A percentile compares a stretch with the other conserved stretches of the same genome.
These are phyloP conservation scores for Acanthamoeba castellanii DNA, from an alignment of 208 protist species.

Conservation along the genomic window DNA sequence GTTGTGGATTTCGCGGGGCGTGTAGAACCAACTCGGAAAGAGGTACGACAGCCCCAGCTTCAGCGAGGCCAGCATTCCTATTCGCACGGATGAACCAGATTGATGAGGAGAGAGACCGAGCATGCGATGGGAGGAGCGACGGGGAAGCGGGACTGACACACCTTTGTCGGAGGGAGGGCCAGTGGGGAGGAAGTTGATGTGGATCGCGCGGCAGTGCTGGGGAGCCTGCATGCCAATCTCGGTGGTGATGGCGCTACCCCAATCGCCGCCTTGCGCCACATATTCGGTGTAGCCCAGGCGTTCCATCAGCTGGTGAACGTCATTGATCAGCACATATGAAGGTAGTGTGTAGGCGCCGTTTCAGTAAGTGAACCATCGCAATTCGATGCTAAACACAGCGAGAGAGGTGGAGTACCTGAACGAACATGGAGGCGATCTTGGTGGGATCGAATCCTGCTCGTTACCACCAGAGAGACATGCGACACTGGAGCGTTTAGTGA, in stretches of 20 bases:
- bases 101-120: too few relatives aligned
- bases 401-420: not conserved
- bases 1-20: not conserved
- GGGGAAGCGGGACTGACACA: not conserved
- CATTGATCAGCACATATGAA: too few relatives aligned
- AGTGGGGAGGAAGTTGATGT: constrained; percentile 52
- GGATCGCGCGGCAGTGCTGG: constrained; percentile 37
- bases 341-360: too few relatives aligned
- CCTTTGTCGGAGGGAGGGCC: not conserved
- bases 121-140: not conserved
- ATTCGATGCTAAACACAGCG: too few relatives aligned
- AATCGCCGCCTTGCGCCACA: constrained; percentile 49
- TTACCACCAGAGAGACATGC: not conserved
- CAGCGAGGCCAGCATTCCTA: not conserved
- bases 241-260: constrained; percentile 37
- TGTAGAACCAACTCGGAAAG: constrained; percentile 25
- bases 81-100: too few relatives aligned
- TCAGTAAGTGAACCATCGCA: too few relatives aligned
- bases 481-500: not conserved
- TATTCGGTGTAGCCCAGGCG: constrained; percentile 2
- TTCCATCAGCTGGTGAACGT: not conserved
- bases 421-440: constrained; percentile 22
- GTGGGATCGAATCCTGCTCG: not conserved
- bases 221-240: constrained; percentile 21
- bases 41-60: constrained; percentile 22